Evolutionary conservation across 2,329 filamentous ascomycete genomes (phyloP).

Genomic region (Beauveria brongniartii): DNA sequence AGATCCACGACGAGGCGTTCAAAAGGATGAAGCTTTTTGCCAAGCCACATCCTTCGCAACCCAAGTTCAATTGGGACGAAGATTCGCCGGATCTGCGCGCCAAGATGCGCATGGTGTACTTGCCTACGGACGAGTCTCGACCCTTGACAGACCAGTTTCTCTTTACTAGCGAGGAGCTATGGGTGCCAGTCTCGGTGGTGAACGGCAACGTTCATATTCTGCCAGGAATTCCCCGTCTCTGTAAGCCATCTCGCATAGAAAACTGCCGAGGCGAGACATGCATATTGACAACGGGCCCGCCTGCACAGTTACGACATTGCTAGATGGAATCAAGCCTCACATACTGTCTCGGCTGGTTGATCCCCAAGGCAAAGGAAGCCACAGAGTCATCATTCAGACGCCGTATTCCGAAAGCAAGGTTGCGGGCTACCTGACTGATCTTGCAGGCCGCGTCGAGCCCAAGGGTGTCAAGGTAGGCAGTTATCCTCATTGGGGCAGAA

Average conservation of each 20-base stretch:
- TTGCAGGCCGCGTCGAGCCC: conserved; percentile 64
- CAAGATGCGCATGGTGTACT: conserved; percentile 81
- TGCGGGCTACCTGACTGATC: conserved; percentile 71
- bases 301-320: conserved; percentile 56
- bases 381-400: conserved; percentile 76
- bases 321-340: conserved; percentile 66
- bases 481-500: conserved; percentile 88
- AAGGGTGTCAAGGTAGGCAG: conserved; percentile 88
- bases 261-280: background rate
- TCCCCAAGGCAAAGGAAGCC: conserved; percentile 72
- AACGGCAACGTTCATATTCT: conserved; percentile 92
- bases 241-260: conserved; percentile 28
- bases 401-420: conserved; percentile 80
- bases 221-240: conserved; percentile 80
- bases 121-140: conserved; percentile 65
- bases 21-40: conserved; percentile 77
- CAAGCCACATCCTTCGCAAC: conserved; percentile 62
- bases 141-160: conserved; percentile 64
- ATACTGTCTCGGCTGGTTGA: conserved; percentile 66
- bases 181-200: conserved; percentile 84
- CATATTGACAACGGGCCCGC: background rate
- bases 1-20: conserved; percentile 69
- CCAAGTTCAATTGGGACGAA: conserved; percentile 70
- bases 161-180: conserved; percentile 72
- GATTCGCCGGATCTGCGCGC: conserved; percentile 72